Evolutionary conservation across 192 early-diverging fungal species (phyloP).

Genomic region (Pecoramyces ruminantium): DNA sequence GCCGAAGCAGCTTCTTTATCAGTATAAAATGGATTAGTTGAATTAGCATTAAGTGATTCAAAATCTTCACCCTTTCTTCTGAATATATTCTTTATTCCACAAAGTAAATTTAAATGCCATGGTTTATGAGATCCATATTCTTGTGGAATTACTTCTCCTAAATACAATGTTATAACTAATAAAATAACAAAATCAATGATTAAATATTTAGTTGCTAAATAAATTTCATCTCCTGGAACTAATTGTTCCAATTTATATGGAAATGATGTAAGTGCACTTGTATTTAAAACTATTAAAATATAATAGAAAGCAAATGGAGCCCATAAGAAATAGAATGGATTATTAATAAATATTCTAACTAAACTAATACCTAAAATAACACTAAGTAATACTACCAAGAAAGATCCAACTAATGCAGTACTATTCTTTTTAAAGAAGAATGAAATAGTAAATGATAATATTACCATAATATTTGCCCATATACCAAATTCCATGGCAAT

Average conservation of each 20-base stretch:
- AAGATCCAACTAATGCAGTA: constrained; percentile 32
- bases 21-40: not conserved
- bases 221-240: too few species aligned
- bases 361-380: constrained; percentile 42
- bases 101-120: too few species aligned
- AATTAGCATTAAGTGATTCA: too few species aligned
- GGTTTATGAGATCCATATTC: too few species aligned
- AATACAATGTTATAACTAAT: too few species aligned
- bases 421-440: constrained; percentile 36
- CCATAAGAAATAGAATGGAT: constrained; percentile 32
- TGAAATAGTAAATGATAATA: constrained; percentile 44
- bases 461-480: constrained; percentile 45
- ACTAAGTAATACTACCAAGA: constrained; percentile 47
- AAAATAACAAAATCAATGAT: too few species aligned
- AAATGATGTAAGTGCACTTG: too few species aligned
- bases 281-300: constrained; percentile 26
- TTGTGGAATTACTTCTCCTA: too few species aligned
- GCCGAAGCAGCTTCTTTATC: not conserved
- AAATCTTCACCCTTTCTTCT: too few species aligned
- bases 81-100: too few species aligned
- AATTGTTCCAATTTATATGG: too few species aligned
- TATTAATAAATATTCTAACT: constrained; percentile 13
- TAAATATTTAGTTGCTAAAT: too few species aligned
- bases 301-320: constrained; percentile 58
- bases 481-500: constrained; percentile 36